Percentiles rank a stretch among this genome's conserved stretches.
These are phyloP conservation scores for Entomortierella parvispora DNA, from an alignment of 192 early-diverging fungal genomes.

Conservation along the genomic window DNA sequence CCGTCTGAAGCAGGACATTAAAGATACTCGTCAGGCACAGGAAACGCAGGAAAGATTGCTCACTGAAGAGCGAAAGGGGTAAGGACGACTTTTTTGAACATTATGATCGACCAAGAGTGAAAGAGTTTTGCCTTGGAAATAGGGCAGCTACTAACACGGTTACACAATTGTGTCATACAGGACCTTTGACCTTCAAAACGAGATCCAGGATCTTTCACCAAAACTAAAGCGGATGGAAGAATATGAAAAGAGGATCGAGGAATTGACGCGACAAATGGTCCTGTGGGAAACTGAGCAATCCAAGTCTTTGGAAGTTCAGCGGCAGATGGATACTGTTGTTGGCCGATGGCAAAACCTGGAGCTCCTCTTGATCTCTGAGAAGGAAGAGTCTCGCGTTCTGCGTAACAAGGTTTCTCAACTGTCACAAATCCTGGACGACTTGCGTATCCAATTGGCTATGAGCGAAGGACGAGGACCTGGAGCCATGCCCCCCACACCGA, in stretches of 20 bases:
- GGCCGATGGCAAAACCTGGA: constrained; percentile 52
- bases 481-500: not conserved
- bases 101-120: too few species aligned
- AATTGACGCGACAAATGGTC: constrained; percentile 60
- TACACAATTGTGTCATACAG: constrained; percentile 35
- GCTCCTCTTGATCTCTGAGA: constrained; percentile 33
- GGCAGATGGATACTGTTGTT: constrained; percentile 52
- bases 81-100: not conserved
- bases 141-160: too few species aligned
- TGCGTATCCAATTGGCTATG: constrained; percentile 43
- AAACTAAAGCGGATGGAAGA: constrained; percentile 58
- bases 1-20: constrained; percentile 48
- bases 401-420: constrained; percentile 35
- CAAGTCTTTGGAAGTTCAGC: constrained; percentile 56
- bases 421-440: constrained; percentile 49
- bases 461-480: constrained; percentile 11
- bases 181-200: constrained; percentile 57
- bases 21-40: constrained; percentile 46
- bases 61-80: constrained; percentile 46
- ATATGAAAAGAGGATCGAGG: constrained; percentile 59
- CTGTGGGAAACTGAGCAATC: constrained; percentile 54
- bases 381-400: constrained; percentile 27
- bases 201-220: constrained; percentile 55
- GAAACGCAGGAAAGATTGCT: constrained; percentile 38
- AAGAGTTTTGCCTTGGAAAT: too few species aligned